A percentile compares a stretch with the other conserved stretches of the same genome.
Evolutionary conservation across 2,329 filamentous ascomycete genomes (phyloP).

Genomic region (Trichoderma harzianum): DNA sequence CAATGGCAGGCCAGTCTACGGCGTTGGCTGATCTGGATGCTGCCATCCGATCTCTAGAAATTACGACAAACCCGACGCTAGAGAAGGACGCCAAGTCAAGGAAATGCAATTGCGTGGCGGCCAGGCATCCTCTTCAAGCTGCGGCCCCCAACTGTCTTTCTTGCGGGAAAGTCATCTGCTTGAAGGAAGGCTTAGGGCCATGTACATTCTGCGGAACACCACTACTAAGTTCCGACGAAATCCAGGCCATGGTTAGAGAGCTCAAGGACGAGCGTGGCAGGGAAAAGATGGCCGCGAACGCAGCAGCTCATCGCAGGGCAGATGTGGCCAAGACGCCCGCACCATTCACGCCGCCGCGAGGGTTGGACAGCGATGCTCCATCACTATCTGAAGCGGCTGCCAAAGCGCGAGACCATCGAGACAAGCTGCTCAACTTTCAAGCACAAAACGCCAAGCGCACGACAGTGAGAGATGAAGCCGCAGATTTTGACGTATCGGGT

Average conservation of each 20-base stretch:
- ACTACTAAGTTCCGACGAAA: slow-evolving; percentile 67
- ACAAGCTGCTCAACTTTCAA: slow-evolving; percentile 78
- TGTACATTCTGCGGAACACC: slow-evolving; percentile 85
- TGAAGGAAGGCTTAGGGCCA: slow-evolving; percentile 88
- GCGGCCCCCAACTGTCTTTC: slow-evolving; percentile 89
- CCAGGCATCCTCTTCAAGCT: slow-evolving; percentile 81
- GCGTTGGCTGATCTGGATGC: slow-evolving; percentile 69
- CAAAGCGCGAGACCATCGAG: slow-evolving; percentile 73
- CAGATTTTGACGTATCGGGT: slow-evolving; percentile 54
- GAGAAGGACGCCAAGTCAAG: slow-evolving; percentile 49
- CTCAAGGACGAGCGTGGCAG: slow-evolving; percentile 81
- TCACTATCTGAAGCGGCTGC: slow-evolving; percentile 56
- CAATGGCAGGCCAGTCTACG: slow-evolving; percentile 78
- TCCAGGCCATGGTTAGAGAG: slow-evolving; percentile 81
- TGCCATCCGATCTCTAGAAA: slow-evolving; percentile 83
- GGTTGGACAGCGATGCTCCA: slow-evolving; percentile 30
- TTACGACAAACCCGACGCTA: slow-evolving; percentile 82
- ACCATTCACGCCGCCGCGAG: slow-evolving; percentile 54
- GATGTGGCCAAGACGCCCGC: slow-evolving; percentile 61
- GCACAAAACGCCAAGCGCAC: slow-evolving; percentile 81
- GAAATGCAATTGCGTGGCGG: slow-evolving; percentile 83
- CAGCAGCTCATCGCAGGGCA: slow-evolving; percentile 62
- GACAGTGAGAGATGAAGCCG: slow-evolving; percentile 80
- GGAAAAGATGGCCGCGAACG: slow-evolving; percentile 81
- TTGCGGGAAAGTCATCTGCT: slow-evolving; percentile 93